These are phyloP conservation scores for Knoxdaviesia proteae DNA, from an alignment of 2,329 filamentous ascomycete genomes.

Conservation along the genomic window DNA sequence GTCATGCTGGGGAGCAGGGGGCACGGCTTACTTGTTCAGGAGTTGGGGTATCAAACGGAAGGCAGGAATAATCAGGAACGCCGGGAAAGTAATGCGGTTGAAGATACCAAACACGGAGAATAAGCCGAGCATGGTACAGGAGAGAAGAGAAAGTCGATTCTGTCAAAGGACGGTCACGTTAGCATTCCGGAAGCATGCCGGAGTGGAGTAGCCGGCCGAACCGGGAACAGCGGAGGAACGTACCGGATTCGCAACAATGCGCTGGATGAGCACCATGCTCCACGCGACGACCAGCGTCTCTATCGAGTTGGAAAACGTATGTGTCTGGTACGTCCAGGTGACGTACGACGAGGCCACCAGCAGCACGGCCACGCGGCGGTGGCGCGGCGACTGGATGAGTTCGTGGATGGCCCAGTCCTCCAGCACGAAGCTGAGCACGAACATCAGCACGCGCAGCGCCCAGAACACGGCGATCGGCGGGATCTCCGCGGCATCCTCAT, in stretches of 20 bases:
- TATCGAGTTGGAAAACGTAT: slow-evolving; percentile 94
- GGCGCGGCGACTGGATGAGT: slow-evolving; percentile 54
- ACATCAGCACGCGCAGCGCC: slow-evolving; percentile 76
- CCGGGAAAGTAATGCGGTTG: slow-evolving; percentile 93
- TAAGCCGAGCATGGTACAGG: slow-evolving; percentile 59
- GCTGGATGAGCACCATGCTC: slow-evolving; percentile 78
- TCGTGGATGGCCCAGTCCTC: slow-evolving; percentile 97
- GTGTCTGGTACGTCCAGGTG: slow-evolving; percentile 95
- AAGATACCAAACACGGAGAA: slow-evolving; percentile 74
- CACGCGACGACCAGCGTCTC: slow-evolving; percentile 86
- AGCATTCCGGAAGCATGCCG: slow-evolving; percentile 5
- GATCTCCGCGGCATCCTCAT: slow-evolving; percentile 54
- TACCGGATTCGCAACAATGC: slow-evolving; percentile 65
- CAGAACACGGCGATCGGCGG: slow-evolving; percentile 80
- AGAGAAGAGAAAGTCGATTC: slow-evolving; percentile 55
- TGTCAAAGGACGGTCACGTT: slow-evolving; percentile 14
- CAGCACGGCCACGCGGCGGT: slow-evolving; percentile 53
- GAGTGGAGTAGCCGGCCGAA: neutral
- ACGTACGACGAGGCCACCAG: slow-evolving; percentile 92
- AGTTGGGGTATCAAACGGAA: slow-evolving; percentile 74
- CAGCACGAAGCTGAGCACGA: slow-evolving; percentile 81
- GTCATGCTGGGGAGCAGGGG: neutral
- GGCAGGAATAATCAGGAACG: slow-evolving; percentile 70
- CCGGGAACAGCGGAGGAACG: slow-evolving; percentile 8
- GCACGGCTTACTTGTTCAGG: slow-evolving; percentile 43